Percentiles rank a stretch among this genome's conserved stretches.
phyloP scores from a whole-genome alignment of 345 rosid genomes.

The Gynandropsis gynandra region DNA sequence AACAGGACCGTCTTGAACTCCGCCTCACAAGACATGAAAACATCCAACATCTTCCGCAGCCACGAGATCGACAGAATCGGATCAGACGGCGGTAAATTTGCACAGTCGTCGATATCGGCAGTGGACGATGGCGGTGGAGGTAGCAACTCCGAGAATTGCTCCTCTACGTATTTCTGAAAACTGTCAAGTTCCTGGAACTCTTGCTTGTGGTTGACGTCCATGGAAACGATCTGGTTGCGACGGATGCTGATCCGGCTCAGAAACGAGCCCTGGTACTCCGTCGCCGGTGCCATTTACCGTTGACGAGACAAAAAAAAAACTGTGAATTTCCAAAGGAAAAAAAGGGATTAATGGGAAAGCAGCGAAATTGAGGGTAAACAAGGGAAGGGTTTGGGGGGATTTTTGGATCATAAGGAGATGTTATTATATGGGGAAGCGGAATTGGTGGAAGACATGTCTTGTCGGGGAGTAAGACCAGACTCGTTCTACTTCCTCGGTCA shows the following conservation, averaged over 20 bases:
- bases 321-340: background rate
- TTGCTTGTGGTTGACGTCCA: constrained; percentile 76
- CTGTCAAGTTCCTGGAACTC: constrained; percentile 76
- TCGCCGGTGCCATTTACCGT: constrained; percentile 53
- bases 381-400: background rate
- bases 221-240: constrained; percentile 69
- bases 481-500: no score
- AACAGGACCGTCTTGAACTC: constrained; percentile 70
- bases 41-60: constrained; percentile 72
- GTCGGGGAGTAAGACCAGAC: background rate
- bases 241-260: constrained; percentile 85
- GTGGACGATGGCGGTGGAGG: constrained; percentile 21
- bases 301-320: no score
- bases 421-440: constrained; percentile 2
- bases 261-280: constrained; percentile 64
- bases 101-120: constrained; percentile 1
- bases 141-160: constrained; percentile 53
- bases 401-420: background rate
- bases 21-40: constrained; percentile 73
- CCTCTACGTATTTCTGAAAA: constrained; percentile 63
- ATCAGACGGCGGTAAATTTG: constrained; percentile 9
- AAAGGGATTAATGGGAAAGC: background rate
- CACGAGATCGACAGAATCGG: constrained; percentile 65
- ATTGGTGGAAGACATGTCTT: constrained; percentile 28
- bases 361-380: constrained; percentile 1